A percentile compares a stretch with the other conserved stretches of the same genome.
phyloP scores from a whole-genome alignment of 2,329 filamentous ascomycete genomes.

The Ophiostoma triangulosporum region DNA sequence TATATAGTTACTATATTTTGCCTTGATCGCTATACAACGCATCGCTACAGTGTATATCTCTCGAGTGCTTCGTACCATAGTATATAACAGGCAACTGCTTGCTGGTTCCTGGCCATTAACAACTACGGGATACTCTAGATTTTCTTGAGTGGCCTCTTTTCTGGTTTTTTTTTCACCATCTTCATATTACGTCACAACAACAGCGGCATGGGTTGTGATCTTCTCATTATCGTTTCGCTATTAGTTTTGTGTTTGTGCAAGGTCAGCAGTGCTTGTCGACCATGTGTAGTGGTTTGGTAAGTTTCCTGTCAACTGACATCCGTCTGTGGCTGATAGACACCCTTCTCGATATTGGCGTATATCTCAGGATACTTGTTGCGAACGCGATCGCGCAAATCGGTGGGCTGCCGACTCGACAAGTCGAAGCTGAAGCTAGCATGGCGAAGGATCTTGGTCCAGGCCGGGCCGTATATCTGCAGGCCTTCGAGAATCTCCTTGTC shows the following conservation, averaged over 20 bases:
- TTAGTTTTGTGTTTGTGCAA: not conserved
- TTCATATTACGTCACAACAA: too few relatives aligned
- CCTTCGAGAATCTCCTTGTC: constrained; percentile 49
- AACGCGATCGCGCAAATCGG: constrained; percentile 48
- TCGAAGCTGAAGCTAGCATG: constrained; percentile 44
- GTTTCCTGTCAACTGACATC: not conserved
- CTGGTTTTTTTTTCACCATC: too few relatives aligned
- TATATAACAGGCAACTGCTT: not conserved
- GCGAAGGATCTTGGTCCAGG: constrained; percentile 53
- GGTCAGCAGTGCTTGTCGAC: too few relatives aligned
- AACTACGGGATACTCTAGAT: too few relatives aligned
- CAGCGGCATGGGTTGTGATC: too few relatives aligned
- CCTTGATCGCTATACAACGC: not conserved
- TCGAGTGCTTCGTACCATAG: too few relatives aligned
- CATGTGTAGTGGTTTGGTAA: too few relatives aligned
- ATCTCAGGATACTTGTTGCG: constrained; percentile 50
- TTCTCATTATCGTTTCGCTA: not conserved
- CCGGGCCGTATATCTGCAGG: constrained; percentile 44
- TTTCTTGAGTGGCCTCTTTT: too few relatives aligned
- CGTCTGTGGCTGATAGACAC: constrained; percentile 33
- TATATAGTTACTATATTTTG: not conserved
- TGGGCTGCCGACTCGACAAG: constrained; percentile 45
- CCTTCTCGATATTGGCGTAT: constrained; percentile 43
- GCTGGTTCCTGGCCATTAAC: too few relatives aligned
- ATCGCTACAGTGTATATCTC: too few relatives aligned